Base-by-base conservation (phyloP, 2,329 filamentous ascomycete genomes). In the Monascus ruber region DNA sequence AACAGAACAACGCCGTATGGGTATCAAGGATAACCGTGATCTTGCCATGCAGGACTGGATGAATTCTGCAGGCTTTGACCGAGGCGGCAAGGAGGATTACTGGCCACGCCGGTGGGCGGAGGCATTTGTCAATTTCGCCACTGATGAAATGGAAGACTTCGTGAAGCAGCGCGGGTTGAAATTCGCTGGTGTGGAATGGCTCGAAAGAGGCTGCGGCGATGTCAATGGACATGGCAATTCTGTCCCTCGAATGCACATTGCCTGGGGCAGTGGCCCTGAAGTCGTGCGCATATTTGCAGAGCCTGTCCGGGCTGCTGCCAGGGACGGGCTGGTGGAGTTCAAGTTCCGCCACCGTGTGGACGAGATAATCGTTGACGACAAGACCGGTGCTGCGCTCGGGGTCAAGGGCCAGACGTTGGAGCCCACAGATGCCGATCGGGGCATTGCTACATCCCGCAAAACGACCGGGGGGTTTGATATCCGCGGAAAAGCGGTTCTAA, bases 101-200 rank as follows among this genome's bases (percentile, higher is more conserved):
- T 79, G 75, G 76, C 75, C 76, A 31, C 66, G 70, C 5, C 60
- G 65, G 36, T 79, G 76, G 76, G 76, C 76, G n/a, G 69, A 76
- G 52, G 76, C 76, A 0, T 79, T 78, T 56, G 75, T 79, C 39
- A 60, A 78, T 56, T 79, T 79, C 52, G 75, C 76, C 1, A 58
- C 71, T 2, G 71, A 74, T 49, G 72, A 71, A 47, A 70, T 79
- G 66, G 75, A 79, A 58, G 43, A 47, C 24, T 79, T 79, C 42
- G 65, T 79, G 44, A 73, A 72, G 47, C 65, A 58, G 0, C 59
- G 64, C 5, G 76, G 76, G 1, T 47, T 77, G n/a, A 63, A 68
- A 0, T 77, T 79, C 45, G 50, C 64, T 36, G 74, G 69, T 41
- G 74, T 79, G 1, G 73, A 71, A 25, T 79, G 76, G 76, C 76